A percentile compares a stretch with the other conserved stretches of the same genome.
Evolutionary conservation across 2,329 filamentous ascomycete species (phyloP).

Genomic region (Penicillium sp.): DNA sequence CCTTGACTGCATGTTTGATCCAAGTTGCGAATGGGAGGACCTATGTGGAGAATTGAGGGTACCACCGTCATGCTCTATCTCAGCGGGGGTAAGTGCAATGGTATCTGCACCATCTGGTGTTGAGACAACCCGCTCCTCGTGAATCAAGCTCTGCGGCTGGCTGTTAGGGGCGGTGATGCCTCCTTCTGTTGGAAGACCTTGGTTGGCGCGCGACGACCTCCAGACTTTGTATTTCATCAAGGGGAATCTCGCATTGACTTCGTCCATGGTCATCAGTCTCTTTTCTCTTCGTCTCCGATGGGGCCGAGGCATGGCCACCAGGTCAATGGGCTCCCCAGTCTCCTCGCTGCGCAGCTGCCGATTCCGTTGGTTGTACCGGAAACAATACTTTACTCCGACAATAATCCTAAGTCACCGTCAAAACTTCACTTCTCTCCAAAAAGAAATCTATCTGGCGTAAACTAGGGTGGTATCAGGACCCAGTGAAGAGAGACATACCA

Average conservation of each 20-base stretch:
- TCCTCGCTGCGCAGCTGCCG: constrained; percentile 73
- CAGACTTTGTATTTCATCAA: constrained; percentile 95
- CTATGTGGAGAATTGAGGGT: constrained; percentile 15
- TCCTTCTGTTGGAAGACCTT: constrained; percentile 79
- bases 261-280: constrained; percentile 98
- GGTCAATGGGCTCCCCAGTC: constrained; percentile 83
- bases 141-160: constrained; percentile 69
- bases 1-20: background rate
- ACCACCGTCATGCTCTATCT: constrained; percentile 17
- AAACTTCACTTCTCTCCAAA: background rate
- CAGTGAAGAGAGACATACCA: constrained; percentile 64
- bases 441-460: background rate
- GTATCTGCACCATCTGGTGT: constrained; percentile 23
- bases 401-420: constrained; percentile 74
- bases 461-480: background rate
- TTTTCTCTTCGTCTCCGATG: constrained; percentile 90
- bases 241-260: constrained; percentile 96
- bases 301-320: constrained; percentile 79
- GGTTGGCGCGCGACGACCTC: constrained; percentile 77
- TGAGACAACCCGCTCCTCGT: constrained; percentile 53
- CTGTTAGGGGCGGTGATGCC: constrained; percentile 74
- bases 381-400: constrained; percentile 98
- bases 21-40: constrained; percentile 14
- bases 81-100: constrained; percentile 22
- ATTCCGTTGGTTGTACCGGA: constrained; percentile 94